Conservation (phyloP, 2,329 filamentous ascomycete species). For the Stachybotrys elegans region DNA sequence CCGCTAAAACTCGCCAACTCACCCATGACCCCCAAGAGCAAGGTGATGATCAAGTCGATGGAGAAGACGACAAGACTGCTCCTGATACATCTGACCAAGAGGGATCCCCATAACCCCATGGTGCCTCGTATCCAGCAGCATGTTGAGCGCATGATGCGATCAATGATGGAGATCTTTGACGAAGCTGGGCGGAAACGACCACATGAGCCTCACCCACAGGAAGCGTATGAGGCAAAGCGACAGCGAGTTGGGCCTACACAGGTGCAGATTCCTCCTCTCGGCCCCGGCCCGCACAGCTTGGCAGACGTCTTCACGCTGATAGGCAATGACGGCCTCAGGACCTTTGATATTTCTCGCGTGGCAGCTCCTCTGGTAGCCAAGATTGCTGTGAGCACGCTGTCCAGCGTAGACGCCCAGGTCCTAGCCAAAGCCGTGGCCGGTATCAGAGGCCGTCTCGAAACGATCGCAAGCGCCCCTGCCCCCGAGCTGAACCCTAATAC, state of each 20-base stretch:
- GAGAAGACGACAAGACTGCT: constrained; percentile 86
- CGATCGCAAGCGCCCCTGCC: constrained; percentile 39
- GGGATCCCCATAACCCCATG: constrained; percentile 75
- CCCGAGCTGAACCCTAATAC: constrained; percentile 51
- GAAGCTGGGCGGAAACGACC: constrained; percentile 74
- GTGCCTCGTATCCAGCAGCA: constrained; percentile 79
- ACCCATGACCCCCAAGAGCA: constrained; percentile 71
- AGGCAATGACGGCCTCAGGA: constrained; percentile 62
- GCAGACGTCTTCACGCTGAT: constrained; percentile 86
- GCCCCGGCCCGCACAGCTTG: constrained; percentile 70
- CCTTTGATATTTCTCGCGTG: constrained; percentile 78
- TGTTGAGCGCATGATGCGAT: constrained; percentile 75
- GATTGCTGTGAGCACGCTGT: constrained; percentile 75
- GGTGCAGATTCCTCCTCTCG: constrained; percentile 62
- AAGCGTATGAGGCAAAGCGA: constrained; percentile 77
- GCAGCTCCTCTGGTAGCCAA: constrained; percentile 70
- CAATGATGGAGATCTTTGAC: constrained; percentile 72
- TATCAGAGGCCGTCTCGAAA: constrained; percentile 44
- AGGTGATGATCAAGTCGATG: constrained; percentile 86
- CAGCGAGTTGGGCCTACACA: constrained; percentile 54
- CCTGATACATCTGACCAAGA: constrained; percentile 78
- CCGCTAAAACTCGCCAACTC: constrained; percentile 75
- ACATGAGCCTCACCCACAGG: constrained; percentile 63
- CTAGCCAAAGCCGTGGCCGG: constrained; percentile 69
- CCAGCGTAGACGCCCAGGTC: constrained; percentile 62